Evolutionary conservation across 495 filamentous ascomycete genomes (phyloP), one percentile per base, ranked within the genome.

Genomic region (Penicillium coprophilum): DNA sequence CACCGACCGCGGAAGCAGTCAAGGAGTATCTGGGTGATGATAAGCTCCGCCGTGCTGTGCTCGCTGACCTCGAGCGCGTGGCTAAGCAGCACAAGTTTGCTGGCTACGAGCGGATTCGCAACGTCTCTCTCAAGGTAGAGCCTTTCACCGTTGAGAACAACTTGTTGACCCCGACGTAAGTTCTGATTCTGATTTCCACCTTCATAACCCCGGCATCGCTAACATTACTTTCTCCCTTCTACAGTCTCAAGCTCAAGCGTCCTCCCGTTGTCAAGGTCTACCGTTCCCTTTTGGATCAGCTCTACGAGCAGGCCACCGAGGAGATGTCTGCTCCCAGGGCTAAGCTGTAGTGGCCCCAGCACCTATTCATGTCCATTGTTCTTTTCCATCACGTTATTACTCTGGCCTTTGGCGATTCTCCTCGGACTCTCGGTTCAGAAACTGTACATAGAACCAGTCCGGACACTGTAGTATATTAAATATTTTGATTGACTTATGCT

Each of bases 131-230:
- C 49, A 84, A 88, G 65, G 52, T 96, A 19, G 94, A 98, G 50
- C 94, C 94, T 6, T 97, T 98, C 66, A 89, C 85, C 9, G 85
- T 97, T 59, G 94, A 97, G 60, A 97, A 98, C 67, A 88, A 95
- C 75, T 78, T 97, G 24, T 69, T 98, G 71, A 98, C 94, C 15
- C 94, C 94, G 13, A 98, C 94, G 92, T 97, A 82, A 83, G 90
- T 89, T 53, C 12, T 2, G 24, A 43, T 89, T 53, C 12, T 2
- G 24, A 43, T 58, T 27, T 17, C 38, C 58, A 13, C 57, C 46
- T 40, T 28, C n/a, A 17, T 44, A 19, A 4, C 2, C 7, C 20
- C 5, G 32, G 19, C 19, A 34, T 68, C 67, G 62, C 75, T 82
- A 67, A 80, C 65, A 3, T 24, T 3, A 3, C 34, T 24, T 39